phyloP scores from a whole-genome alignment of 129 eudicot genomes.

The Helianthus tuberosus region DNA sequence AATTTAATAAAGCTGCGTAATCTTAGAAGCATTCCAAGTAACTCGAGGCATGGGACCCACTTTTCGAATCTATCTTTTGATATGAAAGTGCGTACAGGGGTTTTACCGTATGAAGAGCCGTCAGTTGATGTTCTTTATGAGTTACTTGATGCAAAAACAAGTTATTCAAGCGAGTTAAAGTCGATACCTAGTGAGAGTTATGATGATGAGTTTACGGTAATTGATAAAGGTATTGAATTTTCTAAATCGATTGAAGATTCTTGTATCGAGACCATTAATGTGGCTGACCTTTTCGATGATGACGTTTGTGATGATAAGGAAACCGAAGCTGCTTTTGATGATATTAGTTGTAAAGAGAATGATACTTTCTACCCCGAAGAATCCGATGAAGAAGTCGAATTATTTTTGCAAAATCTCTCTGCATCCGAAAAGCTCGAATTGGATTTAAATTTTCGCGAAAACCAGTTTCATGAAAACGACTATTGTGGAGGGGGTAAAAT shows the following conservation, averaged over 20 bases:
- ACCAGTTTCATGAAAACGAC: slow-evolving; percentile 30
- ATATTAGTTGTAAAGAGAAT: slow-evolving; percentile 18
- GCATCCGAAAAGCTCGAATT: slow-evolving; percentile 29
- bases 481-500: slow-evolving; percentile 27
- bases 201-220: slow-evolving; percentile 40
- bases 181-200: slow-evolving; percentile 27
- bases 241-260: slow-evolving; percentile 31
- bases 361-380: slow-evolving; percentile 24
- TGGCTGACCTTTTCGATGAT: slow-evolving; percentile 52
- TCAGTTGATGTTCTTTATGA: slow-evolving; percentile 54
- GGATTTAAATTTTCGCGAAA: slow-evolving; percentile 25
- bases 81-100: slow-evolving; percentile 28
- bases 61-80: slow-evolving; percentile 38
- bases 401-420: slow-evolving; percentile 32
- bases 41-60: slow-evolving; percentile 35
- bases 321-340: slow-evolving; percentile 13
- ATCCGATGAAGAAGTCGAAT: slow-evolving; percentile 44
- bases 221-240: slow-evolving; percentile 53
- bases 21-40: slow-evolving; percentile 42
- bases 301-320: slow-evolving; percentile 26
- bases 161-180: slow-evolving; percentile 26
- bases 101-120: slow-evolving; percentile 33
- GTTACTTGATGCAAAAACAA: slow-evolving; percentile 50
- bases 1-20: slow-evolving; percentile 24
- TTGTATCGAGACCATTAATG: slow-evolving; percentile 55